Percentiles rank a stretch among this genome's conserved stretches.
Conservation (phyloP, 163 green algal genomes). For the Volvox carteri region DNA sequence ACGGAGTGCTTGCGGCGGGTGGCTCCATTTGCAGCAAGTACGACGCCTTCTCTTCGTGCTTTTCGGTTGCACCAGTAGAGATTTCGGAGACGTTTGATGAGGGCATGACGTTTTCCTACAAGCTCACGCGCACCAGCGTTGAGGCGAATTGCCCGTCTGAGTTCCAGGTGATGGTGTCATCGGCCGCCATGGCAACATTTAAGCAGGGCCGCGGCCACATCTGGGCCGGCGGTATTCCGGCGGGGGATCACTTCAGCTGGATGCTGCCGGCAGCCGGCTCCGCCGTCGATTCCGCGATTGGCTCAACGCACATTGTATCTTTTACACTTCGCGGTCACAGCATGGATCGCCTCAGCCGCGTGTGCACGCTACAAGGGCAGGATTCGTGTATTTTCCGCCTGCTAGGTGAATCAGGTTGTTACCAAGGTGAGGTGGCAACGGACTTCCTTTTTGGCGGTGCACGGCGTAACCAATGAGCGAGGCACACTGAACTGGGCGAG, state of each 20-base stretch:
- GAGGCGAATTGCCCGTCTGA: slow-evolving; percentile 3
- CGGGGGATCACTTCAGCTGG: slow-evolving; percentile 48
- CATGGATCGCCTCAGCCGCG: slow-evolving; percentile 34
- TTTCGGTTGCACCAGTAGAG: slow-evolving; percentile 14
- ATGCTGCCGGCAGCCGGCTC: background rate
- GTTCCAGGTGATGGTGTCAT: slow-evolving; percentile 49
- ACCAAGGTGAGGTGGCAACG: slow-evolving; percentile 5
- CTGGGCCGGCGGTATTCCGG: slow-evolving; percentile 26
- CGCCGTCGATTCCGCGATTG: background rate
- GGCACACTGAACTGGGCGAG: too few relatives aligned
- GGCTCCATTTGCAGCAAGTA: slow-evolving; percentile 22
- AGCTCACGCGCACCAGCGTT: slow-evolving; percentile 51
- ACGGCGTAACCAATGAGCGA: background rate
- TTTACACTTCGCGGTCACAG: slow-evolving; percentile 29
- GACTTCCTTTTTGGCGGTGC: slow-evolving; percentile 29
- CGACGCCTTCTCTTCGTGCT: slow-evolving; percentile 8
- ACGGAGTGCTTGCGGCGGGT: background rate
- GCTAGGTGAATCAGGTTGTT: slow-evolving; percentile 15
- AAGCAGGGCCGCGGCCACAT: slow-evolving; percentile 49
- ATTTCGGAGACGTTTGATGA: slow-evolving; percentile 51
- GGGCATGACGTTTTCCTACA: slow-evolving; percentile 42
- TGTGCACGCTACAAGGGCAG: slow-evolving; percentile 35
- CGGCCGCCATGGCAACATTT: slow-evolving; percentile 31
- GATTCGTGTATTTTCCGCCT: slow-evolving; percentile 47
- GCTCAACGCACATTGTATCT: slow-evolving; percentile 22